phyloP scores from a whole-genome alignment of 176 grass and related monocot genomes.

The Oryza punctata region DNA sequence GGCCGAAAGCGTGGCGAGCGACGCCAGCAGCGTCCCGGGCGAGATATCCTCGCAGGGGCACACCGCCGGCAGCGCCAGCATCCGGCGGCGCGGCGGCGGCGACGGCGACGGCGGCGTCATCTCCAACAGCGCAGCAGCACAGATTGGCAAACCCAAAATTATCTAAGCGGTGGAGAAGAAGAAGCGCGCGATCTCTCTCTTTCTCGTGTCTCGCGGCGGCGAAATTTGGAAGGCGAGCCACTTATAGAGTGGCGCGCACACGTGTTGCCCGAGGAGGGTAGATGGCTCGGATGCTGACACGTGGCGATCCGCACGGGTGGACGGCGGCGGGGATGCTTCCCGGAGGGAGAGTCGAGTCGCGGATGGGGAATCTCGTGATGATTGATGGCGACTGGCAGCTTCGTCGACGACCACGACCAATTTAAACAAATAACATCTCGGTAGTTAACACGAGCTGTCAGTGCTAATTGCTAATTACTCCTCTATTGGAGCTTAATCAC shows the following conservation, averaged over 20 bases:
- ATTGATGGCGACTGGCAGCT: constrained; percentile 17
- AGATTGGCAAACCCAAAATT: neutral
- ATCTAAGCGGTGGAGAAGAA: neutral
- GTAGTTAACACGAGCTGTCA: neutral
- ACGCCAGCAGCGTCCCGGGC: constrained; percentile 45
- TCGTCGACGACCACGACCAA: neutral
- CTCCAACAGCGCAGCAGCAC: neutral
- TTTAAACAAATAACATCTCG: neutral
- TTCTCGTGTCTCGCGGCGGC: neutral
- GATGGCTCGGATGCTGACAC: neutral
- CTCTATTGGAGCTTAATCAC: neutral
- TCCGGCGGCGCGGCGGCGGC: constrained; percentile 26
- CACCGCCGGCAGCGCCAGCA: constrained; percentile 58
- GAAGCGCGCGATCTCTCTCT: neutral
- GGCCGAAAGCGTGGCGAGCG: constrained; percentile 42
- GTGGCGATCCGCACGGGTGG: constrained; percentile 20
- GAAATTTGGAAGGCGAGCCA: constrained; percentile 24
- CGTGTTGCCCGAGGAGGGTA: neutral
- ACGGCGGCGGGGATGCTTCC: constrained; percentile 22
- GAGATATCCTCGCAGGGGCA: constrained; percentile 67
- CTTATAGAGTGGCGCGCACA: constrained; percentile 23
- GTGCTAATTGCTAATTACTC: neutral
- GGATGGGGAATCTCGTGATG: constrained; percentile 1
- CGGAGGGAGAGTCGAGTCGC: neutral
- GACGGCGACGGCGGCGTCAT: neutral